Base-by-base conservation (phyloP, 1,139 yeast species). In the Blastobotrys ciferrii region DNA sequence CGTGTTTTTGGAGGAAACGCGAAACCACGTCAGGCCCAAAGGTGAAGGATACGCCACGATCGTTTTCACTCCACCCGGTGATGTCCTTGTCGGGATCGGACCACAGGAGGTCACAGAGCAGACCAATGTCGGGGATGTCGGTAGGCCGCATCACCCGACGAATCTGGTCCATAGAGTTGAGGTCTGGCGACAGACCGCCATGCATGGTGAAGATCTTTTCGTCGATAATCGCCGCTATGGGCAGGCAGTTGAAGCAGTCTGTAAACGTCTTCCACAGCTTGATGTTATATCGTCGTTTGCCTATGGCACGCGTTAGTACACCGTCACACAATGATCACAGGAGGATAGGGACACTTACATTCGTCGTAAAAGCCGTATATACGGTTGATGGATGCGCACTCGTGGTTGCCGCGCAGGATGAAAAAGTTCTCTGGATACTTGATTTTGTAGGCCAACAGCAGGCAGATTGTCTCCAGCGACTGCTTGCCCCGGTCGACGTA, bases 111-210 rank as follows among this genome's bases (percentile, higher is more conserved):
- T 92, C 98, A 74, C 97, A 91, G 60, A 92, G 77, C 64, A 92
- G 78, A 28, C 98, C 97, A 55, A 87, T 94, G 70, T 92, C 98
- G 46, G 98, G 98, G 63, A 92, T 89, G 74, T 92, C 98, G 41
- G 98, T 92, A 56, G 98, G 98, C 73, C 98, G 84, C 96, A 89
- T 91, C 56, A 92, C 96, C 67, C 96, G 82, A 76, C 97, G 85
- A 64, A 92, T 91, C 73, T 92, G 98, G 70, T 91, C 97, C 98
- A 92, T 88, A 49, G 95, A 82, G 74, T 88, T 91, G 68, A 92
- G 81, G 72, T 91, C 97, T 45, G 98, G 98, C 31, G 96, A 87
- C 61, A 92, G 78, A 52, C 98, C 98, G 62, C 98, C 98, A 72
- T 92, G 98, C 96, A 92, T 89, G 57, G 97, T 87, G 69, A 92